Evolutionary conservation across 768 basidiomycete species (phyloP), one percentile per base, ranked within the genome.

Genomic region (Naganishia vaughanmartiniae): DNA sequence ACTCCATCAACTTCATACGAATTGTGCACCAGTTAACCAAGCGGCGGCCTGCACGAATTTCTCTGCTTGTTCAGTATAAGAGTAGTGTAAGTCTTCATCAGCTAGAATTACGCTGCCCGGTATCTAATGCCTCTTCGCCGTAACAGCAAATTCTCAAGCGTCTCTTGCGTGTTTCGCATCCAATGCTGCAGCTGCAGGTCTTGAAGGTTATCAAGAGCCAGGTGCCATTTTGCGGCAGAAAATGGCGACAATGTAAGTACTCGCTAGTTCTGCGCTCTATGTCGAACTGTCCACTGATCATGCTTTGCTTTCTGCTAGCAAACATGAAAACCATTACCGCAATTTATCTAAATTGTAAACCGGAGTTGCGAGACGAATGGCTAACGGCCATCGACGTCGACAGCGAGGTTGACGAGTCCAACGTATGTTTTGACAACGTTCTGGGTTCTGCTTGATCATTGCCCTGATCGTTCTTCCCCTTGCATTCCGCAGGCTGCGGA

Each of bases 281-380:
- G 15, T 54, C 26, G 36, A 46, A 57, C 51, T n/a, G 34, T 33
- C 7, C 30, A 39, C 36, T 68, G 12, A 55, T 30, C 33, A 26
- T 69, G 34, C 45, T 54, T 65, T 33, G 19, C 19, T 51, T 34
- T 42, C 54, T 65, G 17, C n/a, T 77, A 98, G 95, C 92, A 26
- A 99, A 98, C 81, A 99, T 99, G 96, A 98, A 99, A 83, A 91
- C 98, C 68, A 98, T 99, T 75, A 99, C 96, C 11, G 89, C 94
- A 21, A 97, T 99, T 74, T 99, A 99, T 81, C 84, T 98, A 70
- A 96, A 97, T 77, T 97, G 94, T 79, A 87, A 96, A 66, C 96
- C 96, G 10, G 95, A 98, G 78, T 85, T 99, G 51, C 87, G 95
- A 24, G 96, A 99, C 80, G 96, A 98, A 77, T 99, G 96, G 96